These are phyloP conservation scores for Hygrocybe coccinea DNA, from an alignment of 768 basidiomycete genomes.

Conservation along the genomic window DNA sequence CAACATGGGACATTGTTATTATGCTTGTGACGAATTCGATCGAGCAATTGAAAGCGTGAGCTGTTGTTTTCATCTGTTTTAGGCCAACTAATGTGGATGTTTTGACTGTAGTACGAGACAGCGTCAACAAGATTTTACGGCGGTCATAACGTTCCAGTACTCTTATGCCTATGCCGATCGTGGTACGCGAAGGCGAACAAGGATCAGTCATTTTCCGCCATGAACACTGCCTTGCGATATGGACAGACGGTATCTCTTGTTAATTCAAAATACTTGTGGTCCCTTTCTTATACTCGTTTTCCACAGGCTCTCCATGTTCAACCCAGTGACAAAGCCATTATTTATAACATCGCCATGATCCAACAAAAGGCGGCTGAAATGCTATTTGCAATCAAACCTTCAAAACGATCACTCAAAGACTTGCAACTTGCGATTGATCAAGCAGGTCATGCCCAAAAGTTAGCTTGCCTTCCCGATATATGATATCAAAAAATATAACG, in stretches of 20 bases:
- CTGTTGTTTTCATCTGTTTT: slow-evolving; percentile 9
- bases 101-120: slow-evolving; percentile 71
- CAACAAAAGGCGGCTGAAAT: slow-evolving; percentile 95
- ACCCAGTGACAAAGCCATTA: slow-evolving; percentile 81
- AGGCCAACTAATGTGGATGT: not conserved
- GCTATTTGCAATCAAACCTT: slow-evolving; percentile 64
- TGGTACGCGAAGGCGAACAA: slow-evolving; percentile 94
- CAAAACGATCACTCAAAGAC: slow-evolving; percentile 78
- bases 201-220: slow-evolving; percentile 75
- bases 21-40: slow-evolving; percentile 89
- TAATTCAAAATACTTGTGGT: slow-evolving; percentile 3
- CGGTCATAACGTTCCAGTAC: slow-evolving; percentile 65
- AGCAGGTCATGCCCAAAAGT: slow-evolving; percentile 86
- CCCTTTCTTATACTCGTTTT: not conserved
- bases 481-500: not conserved
- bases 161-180: slow-evolving; percentile 84
- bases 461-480: slow-evolving; percentile 17
- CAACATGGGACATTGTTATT: slow-evolving; percentile 97
- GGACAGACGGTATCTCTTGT: slow-evolving; percentile 60
- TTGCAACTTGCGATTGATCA: slow-evolving; percentile 73
- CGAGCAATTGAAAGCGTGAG: slow-evolving; percentile 91
- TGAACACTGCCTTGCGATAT: slow-evolving; percentile 80
- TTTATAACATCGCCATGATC: slow-evolving; percentile 98
- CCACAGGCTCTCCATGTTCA: slow-evolving; percentile 75
- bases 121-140: slow-evolving; percentile 76